phyloP scores from a whole-genome alignment of 345 rosid species.

The Moringa oleifera region DNA sequence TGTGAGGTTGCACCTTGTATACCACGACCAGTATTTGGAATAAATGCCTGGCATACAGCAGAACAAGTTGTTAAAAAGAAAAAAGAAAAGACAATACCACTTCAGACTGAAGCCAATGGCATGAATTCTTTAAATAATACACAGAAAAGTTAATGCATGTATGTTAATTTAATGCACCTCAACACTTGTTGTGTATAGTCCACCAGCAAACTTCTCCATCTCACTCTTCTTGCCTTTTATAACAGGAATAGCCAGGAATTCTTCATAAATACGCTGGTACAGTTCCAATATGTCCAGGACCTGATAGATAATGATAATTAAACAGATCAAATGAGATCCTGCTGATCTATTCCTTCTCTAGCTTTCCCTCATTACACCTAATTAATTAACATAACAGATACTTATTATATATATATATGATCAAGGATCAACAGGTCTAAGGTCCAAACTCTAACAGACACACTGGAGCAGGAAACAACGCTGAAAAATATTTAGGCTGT shows the following conservation, averaged over 20 bases:
- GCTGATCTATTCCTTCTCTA: not conserved
- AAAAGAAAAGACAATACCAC: no score
- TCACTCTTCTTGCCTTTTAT: slow-evolving; percentile 95
- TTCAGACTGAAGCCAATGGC: slow-evolving; percentile 9
- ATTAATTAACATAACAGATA: no score
- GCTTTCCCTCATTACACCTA: not conserved
- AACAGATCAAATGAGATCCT: not conserved
- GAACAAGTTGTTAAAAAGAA: no score
- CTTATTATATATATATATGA: no score
- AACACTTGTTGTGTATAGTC: slow-evolving; percentile 90
- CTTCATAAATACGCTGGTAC: slow-evolving; percentile 83
- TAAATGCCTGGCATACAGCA: slow-evolving; percentile 61
- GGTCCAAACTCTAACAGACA: no score
- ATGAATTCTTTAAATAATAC: not conserved
- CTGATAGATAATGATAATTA: slow-evolving; percentile 13
- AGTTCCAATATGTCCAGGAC: slow-evolving; percentile 68
- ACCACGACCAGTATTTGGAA: slow-evolving; percentile 97
- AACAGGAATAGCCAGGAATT: slow-evolving; percentile 88
- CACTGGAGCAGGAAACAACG: no score
- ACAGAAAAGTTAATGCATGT: not conserved
- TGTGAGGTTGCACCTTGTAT: slow-evolving; percentile 99
- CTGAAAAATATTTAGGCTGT: no score
- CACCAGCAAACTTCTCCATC: slow-evolving; percentile 96
- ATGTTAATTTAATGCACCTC: slow-evolving; percentile 56
- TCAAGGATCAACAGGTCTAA: no score